These are phyloP conservation scores for Cyclanthera cordifolia DNA, from an alignment of 306 rosid genomes.

Conservation along the genomic window DNA sequence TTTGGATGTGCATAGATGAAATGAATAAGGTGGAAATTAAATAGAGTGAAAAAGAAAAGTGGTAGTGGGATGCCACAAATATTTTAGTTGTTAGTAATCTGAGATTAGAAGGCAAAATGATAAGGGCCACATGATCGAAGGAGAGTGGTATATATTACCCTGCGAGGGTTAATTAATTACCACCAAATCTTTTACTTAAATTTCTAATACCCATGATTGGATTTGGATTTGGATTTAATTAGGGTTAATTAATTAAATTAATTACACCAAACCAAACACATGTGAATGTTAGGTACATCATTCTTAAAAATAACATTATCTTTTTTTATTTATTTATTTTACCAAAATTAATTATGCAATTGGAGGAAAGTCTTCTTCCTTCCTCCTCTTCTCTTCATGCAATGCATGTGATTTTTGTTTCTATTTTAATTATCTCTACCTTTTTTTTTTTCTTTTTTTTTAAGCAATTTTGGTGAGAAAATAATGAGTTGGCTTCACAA, in stretches of 20 bases:
- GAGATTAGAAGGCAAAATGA: background rate
- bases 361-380: background rate
- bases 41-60: too few relatives aligned
- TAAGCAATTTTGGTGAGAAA: too few relatives aligned
- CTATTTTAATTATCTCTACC: background rate
- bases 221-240: background rate
- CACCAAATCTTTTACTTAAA: background rate
- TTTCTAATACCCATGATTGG: background rate
- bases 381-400: background rate
- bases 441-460: too few relatives aligned
- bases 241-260: background rate
- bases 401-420: background rate
- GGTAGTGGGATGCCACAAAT: background rate
- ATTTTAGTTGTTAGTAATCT: background rate
- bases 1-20: too few relatives aligned
- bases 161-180: background rate
- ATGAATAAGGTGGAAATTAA: too few relatives aligned
- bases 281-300: background rate
- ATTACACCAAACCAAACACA: background rate
- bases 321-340: background rate
- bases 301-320: too few relatives aligned
- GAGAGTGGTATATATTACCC: too few relatives aligned
- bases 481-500: too few relatives aligned
- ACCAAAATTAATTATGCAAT: constrained; percentile 1
- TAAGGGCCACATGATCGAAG: background rate